These are phyloP conservation scores for Brachypodium distachyon DNA, from an alignment of 202 grass and related monocot genomes.

Conservation along the genomic window DNA sequence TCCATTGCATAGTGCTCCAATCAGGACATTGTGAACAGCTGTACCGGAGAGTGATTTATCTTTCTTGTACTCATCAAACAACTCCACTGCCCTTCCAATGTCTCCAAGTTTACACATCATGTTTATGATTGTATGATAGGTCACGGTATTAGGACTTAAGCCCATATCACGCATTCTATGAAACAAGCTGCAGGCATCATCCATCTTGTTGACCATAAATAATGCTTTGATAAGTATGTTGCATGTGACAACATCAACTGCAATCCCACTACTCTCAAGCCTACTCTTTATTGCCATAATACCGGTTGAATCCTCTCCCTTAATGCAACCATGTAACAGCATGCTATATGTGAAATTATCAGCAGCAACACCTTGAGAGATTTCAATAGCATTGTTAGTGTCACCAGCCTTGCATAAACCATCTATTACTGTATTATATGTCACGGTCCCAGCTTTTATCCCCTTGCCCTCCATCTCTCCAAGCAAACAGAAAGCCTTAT, in stretches of 20 bases:
- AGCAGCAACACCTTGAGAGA: conserved; percentile 45
- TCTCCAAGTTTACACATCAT: conserved; percentile 51
- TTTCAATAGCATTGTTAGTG: conserved; percentile 44
- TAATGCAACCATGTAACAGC: conserved; percentile 70
- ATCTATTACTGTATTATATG: conserved; percentile 67
- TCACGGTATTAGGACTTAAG: conserved; percentile 60
- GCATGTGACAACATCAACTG: conserved; percentile 60
- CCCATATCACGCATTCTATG: conserved; percentile 56
- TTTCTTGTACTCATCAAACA: conserved; percentile 57
- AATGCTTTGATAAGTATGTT: conserved; percentile 80
- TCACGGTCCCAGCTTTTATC: conserved; percentile 36
- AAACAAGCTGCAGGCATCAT: conserved; percentile 73
- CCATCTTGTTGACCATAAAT: conserved; percentile 52
- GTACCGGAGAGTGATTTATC: conserved; percentile 30
- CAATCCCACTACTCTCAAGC: conserved; percentile 48
- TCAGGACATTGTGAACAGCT: conserved; percentile 42
- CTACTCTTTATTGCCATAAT: conserved; percentile 48
- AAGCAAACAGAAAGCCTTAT: conserved; percentile 47
- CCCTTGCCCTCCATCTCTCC: conserved; percentile 57
- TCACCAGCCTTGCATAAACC: conserved; percentile 69
- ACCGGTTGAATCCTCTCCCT: conserved; percentile 29
- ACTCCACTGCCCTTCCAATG: conserved; percentile 43
- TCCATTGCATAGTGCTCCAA: conserved; percentile 44
- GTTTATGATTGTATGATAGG: conserved; percentile 66
- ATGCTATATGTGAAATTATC: conserved; percentile 89